Base-by-base conservation (phyloP, 495 filamentous ascomycete genomes). In the Neurospora sublineolata region DNA sequence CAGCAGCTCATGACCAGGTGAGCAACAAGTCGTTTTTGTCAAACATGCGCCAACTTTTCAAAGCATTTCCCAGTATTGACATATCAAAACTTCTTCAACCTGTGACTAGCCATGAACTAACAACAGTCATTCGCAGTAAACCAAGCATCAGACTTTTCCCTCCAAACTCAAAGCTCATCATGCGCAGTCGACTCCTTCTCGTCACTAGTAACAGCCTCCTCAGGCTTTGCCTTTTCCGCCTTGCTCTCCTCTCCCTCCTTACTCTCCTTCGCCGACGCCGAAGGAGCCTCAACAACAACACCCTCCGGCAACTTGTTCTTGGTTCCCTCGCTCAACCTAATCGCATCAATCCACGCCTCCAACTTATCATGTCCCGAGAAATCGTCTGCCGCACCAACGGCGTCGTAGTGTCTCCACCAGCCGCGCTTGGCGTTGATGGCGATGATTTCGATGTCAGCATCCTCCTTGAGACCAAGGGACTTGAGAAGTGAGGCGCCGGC, bases 331-430 rank as follows among this genome's bases (percentile, higher is more conserved):
- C 94, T 93, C 78, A 99, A 83, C 33, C 91, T 87, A 74, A 97
- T 93, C 3, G 86, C 87, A 79, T 99, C 95, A 73, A 98, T 86
- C 94, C 94, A 98, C 69, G 84, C 82, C 80, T 97, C 93, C 41
- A 98, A 81, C 11, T 85, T 84, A 39, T 84, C 84, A 38, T 86
- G 77, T 12, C 83, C 84, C 12, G 52, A 64, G 72, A 88, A 92
- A 30, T 89, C 86, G 18, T 77, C 81, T 5, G 83, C 81, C 10
- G 12, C 14, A 64, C 23, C 14, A 64, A 64, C 52, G 27, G 52
- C 27, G 41, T 85, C 81, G 75, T 90, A 96, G 42, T 85, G 88
- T 73, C 91, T 89, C 86, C 89, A 96, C 96, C 95, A 98, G 30
- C 88, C 88, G 41, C 93, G 85, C 74, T 92, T 89, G 10, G 88